Evolutionary conservation across 306 rosid species (phyloP).

Genomic region (Mimosa pudica): DNA sequence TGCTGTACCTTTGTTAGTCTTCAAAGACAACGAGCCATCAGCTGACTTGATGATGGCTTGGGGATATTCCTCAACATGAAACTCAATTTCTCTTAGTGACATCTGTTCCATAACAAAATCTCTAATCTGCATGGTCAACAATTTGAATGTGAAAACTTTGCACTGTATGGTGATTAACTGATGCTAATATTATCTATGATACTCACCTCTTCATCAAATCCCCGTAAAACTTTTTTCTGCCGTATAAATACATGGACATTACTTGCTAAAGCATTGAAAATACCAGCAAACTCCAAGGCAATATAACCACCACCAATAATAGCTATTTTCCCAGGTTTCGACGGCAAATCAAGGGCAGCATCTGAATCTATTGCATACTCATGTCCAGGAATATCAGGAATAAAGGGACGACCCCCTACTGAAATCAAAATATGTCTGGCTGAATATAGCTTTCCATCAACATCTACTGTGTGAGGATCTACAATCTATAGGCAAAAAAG

Average conservation of each 20-base stretch:
- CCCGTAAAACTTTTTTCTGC: constrained; percentile 86
- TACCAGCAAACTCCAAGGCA: constrained; percentile 97
- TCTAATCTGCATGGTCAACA: constrained; percentile 68
- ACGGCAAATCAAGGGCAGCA: constrained; percentile 93
- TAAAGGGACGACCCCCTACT: constrained; percentile 91
- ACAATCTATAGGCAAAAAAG: constrained; percentile 60
- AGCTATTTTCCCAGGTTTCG: constrained; percentile 87
- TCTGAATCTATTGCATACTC: constrained; percentile 92
- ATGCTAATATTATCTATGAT: constrained; percentile 21
- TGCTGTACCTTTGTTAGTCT: constrained; percentile 80
- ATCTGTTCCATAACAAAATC: constrained; percentile 83
- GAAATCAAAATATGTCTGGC: constrained; percentile 84
- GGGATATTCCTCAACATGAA: constrained; percentile 86
- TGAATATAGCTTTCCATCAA: constrained; percentile 82
- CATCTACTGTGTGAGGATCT: constrained; percentile 83
- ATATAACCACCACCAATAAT: constrained; percentile 99
- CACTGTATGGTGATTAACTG: constrained; percentile 10
- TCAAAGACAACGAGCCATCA: constrained; percentile 84
- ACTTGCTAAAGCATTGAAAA: constrained; percentile 77
- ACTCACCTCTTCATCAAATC: constrained; percentile 95
- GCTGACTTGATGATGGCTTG: constrained; percentile 72
- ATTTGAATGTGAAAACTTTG: constrained; percentile 29
- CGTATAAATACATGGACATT: constrained; percentile 88
- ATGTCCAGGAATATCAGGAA: constrained; percentile 90
- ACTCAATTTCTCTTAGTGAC: constrained; percentile 82